A percentile compares a stretch with the other conserved stretches of the same genome.
These are phyloP conservation scores for Fusarium citri DNA, from an alignment of 2,329 filamentous ascomycete species.

Conservation along the genomic window DNA sequence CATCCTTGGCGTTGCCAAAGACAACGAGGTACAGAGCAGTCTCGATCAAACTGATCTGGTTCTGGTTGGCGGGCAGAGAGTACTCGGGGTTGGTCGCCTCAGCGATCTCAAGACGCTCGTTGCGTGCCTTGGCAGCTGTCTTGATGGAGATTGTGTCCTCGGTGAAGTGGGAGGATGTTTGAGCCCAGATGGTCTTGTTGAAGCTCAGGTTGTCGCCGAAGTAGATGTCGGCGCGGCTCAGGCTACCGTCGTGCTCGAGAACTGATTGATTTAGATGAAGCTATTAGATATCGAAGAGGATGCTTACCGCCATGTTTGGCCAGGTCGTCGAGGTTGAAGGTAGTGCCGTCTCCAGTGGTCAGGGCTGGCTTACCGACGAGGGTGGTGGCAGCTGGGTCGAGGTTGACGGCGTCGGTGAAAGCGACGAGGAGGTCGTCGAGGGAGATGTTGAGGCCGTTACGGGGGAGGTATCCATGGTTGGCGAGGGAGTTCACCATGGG, in stretches of 20 bases:
- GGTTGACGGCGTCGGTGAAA: conserved; percentile 39
- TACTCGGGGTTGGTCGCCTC: conserved; percentile 36
- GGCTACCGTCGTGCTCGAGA: conserved; percentile 40
- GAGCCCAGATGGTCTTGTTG: conserved; percentile 39
- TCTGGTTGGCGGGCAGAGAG: conserved; percentile 1
- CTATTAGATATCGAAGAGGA: too few relatives aligned
- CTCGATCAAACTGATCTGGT: conserved; percentile 38
- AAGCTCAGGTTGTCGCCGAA: conserved; percentile 43
- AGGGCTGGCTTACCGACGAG: conserved; percentile 38
- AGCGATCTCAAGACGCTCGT: conserved; percentile 31
- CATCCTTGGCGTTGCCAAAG: conserved; percentile 29
- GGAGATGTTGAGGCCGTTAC: conserved; percentile 33
- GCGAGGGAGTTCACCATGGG: conserved; percentile 40
- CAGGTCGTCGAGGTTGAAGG: conserved; percentile 40
- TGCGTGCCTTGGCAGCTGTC: conserved; percentile 36
- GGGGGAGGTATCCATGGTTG: conserved; percentile 42
- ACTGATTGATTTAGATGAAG: not conserved
- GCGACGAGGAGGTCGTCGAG: conserved; percentile 35
- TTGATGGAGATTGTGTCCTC: conserved; percentile 39
- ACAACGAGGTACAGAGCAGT: conserved; percentile 39
- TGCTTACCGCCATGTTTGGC: conserved; percentile 34
- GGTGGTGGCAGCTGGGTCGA: conserved; percentile 41
- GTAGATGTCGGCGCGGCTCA: conserved; percentile 39
- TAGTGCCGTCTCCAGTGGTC: conserved; percentile 32
- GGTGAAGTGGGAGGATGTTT: conserved; percentile 34